Evolutionary conservation across 2,329 filamentous ascomycete genomes (phyloP).

Genomic region (Aureobasidium namibiae): DNA sequence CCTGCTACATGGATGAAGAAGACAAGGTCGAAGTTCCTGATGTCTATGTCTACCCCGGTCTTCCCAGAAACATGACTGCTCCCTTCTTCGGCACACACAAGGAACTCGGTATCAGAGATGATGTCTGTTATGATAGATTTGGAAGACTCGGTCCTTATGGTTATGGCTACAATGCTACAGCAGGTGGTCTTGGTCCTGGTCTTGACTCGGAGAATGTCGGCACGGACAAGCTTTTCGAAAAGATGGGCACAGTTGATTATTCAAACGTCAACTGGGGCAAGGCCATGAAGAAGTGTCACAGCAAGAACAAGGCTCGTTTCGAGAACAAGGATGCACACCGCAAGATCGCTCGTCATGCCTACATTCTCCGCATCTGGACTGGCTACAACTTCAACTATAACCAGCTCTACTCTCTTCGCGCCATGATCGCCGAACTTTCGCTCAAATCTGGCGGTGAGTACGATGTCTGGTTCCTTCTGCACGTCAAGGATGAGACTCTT

Average conservation of each 20-base stretch:
- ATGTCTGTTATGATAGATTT: conserved; percentile 44
- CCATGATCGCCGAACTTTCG: conserved; percentile 74
- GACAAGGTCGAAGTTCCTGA: conserved; percentile 51
- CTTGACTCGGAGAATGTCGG: conserved; percentile 37
- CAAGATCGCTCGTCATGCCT: conserved; percentile 58
- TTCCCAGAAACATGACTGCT: conserved; percentile 41
- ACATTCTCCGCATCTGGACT: conserved; percentile 78
- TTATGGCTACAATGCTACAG: conserved; percentile 38
- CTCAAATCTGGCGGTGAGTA: conserved; percentile 79
- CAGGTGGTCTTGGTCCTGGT: conserved; percentile 42
- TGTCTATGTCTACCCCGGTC: conserved; percentile 55
- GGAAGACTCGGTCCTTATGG: conserved; percentile 44
- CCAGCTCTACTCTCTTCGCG: conserved; percentile 71
- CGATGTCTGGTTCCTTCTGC: conserved; percentile 75
- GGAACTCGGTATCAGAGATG: conserved; percentile 38
- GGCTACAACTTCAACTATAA: conserved; percentile 71
- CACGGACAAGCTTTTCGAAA: conserved; percentile 42
- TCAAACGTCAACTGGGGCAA: conserved; percentile 40
- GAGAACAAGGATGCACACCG: conserved; percentile 27
- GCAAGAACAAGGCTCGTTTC: conserved; percentile 43
- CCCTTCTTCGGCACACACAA: conserved; percentile 43
- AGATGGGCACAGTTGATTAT: conserved; percentile 41
- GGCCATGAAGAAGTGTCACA: conserved; percentile 39
- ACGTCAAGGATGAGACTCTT: conserved; percentile 68
- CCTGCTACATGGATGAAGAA: conserved; percentile 56